Evolutionary conservation across 305 asterid species (phyloP), one percentile per base, ranked within the genome.

Genomic region (Striga hermonthica): DNA sequence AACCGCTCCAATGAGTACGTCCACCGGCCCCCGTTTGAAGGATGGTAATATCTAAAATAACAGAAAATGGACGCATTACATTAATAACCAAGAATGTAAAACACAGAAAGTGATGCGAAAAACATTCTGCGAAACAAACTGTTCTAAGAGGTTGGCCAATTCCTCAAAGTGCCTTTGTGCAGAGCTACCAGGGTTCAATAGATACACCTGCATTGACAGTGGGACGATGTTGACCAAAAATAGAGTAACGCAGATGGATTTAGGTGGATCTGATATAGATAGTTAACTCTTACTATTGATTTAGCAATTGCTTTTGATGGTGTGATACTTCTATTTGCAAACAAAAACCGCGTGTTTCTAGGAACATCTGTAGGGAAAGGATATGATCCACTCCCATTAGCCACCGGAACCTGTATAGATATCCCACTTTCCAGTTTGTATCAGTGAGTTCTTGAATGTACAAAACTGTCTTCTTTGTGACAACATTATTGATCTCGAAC

Each of bases 21-120:
- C 99, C 99, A 94, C 57, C 95, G 95, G 71, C 99, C 99, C 72
- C 99, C 99, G 83, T 94, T 94, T 41, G 99, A 94, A 75, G 99
- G 99, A 75, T 94, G 99, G 81, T 94, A 94, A 80, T 94, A 94
- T 79, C 99, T 94, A 72, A 58, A 76, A 61, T 58, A 64, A 45
- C 36, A 41, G 37, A 64, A 67, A 58, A 55, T 43, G 44, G 68
- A 62, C 39, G 65, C 7, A 45, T 56, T 50, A 60, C 12, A 41
- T 54, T 44, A 64, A 71, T 74, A 74, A 67, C 58, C 61, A 74
- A 48, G 69, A 69, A 57, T 41, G 36, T 36, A 60, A 13, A 60
- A 75, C 40, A 62, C 57, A 54, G 7, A 31, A 53, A 65, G 71
- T 65, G 36, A 65, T 11, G 31, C 9, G 60, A 62, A 58, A 40